phyloP scores from a whole-genome alignment of 805 yeast species.

The Starmerella asiatica region DNA sequence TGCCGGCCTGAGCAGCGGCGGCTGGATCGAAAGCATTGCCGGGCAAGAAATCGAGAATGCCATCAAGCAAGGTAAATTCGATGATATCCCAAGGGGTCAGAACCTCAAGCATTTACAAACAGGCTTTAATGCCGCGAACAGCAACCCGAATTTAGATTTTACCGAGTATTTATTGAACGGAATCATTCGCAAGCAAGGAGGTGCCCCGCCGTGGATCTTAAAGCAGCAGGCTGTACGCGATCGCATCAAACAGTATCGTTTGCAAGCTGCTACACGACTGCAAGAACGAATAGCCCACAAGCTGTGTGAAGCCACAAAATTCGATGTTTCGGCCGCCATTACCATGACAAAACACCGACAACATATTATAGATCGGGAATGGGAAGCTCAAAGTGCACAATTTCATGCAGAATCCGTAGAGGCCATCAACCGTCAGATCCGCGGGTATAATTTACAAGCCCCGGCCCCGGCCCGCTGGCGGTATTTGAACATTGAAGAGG shows the following conservation, averaged over 20 bases:
- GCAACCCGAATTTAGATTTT: slow-evolving; percentile 45
- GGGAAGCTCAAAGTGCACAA: slow-evolving; percentile 29
- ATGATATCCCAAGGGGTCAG: slow-evolving; percentile 50
- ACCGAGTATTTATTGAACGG: slow-evolving; percentile 71
- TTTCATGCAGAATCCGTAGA: slow-evolving; percentile 30
- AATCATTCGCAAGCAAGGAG: slow-evolving; percentile 57
- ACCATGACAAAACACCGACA: not conserved
- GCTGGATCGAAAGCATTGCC: slow-evolving; percentile 47
- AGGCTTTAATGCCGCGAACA: slow-evolving; percentile 16
- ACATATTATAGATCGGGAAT: slow-evolving; percentile 18
- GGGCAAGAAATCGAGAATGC: slow-evolving; percentile 67
- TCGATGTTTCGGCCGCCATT: slow-evolving; percentile 2
- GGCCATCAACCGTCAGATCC: slow-evolving; percentile 35
- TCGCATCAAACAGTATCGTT: slow-evolving; percentile 38
- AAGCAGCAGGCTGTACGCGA: slow-evolving; percentile 46
- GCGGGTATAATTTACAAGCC: slow-evolving; percentile 52
- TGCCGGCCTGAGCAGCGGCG: slow-evolving; percentile 19
- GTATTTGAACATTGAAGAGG: slow-evolving; percentile 36
- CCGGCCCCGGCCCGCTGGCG: slow-evolving; percentile 46
- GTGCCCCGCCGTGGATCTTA: slow-evolving; percentile 84
- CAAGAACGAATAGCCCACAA: slow-evolving; percentile 23
- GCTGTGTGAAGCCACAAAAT: slow-evolving; percentile 12
- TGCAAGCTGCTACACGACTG: slow-evolving; percentile 21
- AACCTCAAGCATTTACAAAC: slow-evolving; percentile 33
- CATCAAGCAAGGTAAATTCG: slow-evolving; percentile 53